Conservation (phyloP, 225 moss, liverwort and hornwort species). For the Polytrichum commune region DNA sequence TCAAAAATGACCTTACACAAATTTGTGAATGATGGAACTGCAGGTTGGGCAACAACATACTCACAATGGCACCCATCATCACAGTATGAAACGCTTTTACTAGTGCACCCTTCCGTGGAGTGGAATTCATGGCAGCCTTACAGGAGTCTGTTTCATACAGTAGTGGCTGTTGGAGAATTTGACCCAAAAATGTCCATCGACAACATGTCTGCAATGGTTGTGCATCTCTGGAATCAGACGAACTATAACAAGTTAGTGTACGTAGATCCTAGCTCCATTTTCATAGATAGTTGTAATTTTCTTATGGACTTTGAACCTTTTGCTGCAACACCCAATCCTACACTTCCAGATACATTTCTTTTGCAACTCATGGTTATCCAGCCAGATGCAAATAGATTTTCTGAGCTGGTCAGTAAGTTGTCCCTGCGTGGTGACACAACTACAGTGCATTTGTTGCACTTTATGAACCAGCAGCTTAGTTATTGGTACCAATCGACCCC, state of each 20-base stretch:
- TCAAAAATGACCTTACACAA: too few species aligned
- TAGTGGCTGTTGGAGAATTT: constrained; percentile 51
- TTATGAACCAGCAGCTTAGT: constrained; percentile 54
- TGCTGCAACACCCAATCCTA: constrained; percentile 62
- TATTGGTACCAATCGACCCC: constrained; percentile 65
- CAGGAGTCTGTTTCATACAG: constrained; percentile 42
- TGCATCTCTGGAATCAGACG: constrained; percentile 81
- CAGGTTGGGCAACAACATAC: constrained; percentile 67
- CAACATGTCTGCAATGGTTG: constrained; percentile 35
- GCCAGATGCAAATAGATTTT: constrained; percentile 45
- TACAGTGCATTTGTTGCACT: constrained; percentile 23
- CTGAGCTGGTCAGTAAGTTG: constrained; percentile 29
- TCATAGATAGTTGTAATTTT: constrained; percentile 64
- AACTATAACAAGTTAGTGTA: constrained; percentile 66
- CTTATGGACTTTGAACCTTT: constrained; percentile 72
- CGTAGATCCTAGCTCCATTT: constrained; percentile 55
- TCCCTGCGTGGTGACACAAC: constrained; percentile 2
- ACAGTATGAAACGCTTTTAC: constrained; percentile 39
- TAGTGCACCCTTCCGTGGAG: constrained; percentile 48
- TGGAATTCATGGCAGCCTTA: constrained; percentile 27
- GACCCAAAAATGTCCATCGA: constrained; percentile 12
- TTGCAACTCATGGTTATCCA: constrained; percentile 68
- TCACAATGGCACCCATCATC: constrained; percentile 38
- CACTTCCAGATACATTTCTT: constrained; percentile 67
- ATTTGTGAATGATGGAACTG: neutral